phyloP scores from a whole-genome alignment of 106 monocot genomes.

The Amphibolis antarctica region DNA sequence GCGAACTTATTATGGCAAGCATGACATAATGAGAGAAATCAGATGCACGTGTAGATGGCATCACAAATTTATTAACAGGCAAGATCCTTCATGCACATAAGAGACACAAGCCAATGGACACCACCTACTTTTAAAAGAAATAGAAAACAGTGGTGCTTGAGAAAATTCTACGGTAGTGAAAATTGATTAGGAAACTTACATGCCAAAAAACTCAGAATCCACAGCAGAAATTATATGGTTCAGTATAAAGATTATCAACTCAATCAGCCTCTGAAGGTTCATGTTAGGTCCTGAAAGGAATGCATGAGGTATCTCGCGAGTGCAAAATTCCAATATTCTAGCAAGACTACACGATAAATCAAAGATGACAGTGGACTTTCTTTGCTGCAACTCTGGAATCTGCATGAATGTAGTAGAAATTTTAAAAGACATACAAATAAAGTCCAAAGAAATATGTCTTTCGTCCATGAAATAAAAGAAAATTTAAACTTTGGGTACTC shows the following conservation, averaged over 20 bases:
- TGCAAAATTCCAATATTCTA: slow-evolving; percentile 79
- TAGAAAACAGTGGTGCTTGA: neutral
- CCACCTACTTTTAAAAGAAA: too few relatives aligned
- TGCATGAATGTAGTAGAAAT: slow-evolving; percentile 15
- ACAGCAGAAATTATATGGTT: slow-evolving; percentile 76
- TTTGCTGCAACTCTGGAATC: slow-evolving; percentile 81
- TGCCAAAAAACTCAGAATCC: slow-evolving; percentile 86
- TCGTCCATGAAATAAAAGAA: neutral
- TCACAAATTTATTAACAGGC: too few relatives aligned
- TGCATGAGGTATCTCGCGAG: slow-evolving; percentile 72
- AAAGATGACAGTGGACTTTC: slow-evolving; percentile 87
- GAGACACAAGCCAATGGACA: too few relatives aligned
- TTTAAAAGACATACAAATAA: neutral
- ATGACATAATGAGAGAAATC: too few relatives aligned
- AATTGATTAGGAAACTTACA: slow-evolving; percentile 41
- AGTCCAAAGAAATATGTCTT: neutral
- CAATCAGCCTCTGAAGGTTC: slow-evolving; percentile 83
- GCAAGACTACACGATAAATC: slow-evolving; percentile 86
- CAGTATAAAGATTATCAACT: slow-evolving; percentile 79
- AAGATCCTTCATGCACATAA: too few relatives aligned
- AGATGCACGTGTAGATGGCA: too few relatives aligned
- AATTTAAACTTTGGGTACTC: too few relatives aligned
- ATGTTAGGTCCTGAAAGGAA: slow-evolving; percentile 76
- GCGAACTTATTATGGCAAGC: too few relatives aligned
- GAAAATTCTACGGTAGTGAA: neutral